Conservation (phyloP, 192 early-diverging fungal genomes). For the Spinellus fusiger region DNA sequence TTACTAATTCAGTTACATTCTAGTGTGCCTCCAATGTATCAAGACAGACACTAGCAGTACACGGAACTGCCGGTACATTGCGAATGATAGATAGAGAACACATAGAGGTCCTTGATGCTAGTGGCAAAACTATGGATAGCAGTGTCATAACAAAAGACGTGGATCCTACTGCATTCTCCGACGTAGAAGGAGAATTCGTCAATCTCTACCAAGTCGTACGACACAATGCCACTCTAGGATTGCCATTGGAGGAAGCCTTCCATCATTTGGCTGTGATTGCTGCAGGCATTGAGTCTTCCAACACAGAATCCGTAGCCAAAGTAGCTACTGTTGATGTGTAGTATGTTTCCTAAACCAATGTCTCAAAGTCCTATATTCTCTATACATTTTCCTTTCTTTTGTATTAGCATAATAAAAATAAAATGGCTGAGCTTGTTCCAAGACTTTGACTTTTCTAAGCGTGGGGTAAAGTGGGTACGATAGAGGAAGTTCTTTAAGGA, state of each 20-base stretch:
- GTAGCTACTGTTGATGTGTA: not conserved
- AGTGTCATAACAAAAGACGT: conserved; percentile 1
- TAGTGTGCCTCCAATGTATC: conserved; percentile 23
- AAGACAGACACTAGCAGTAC: conserved; percentile 11
- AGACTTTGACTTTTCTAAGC: too few species aligned
- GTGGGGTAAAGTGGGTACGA: too few species aligned
- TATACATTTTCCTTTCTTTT: not conserved
- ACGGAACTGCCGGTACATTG: conserved; percentile 24
- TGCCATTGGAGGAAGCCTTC: conserved; percentile 22
- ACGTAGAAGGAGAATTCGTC: conserved; percentile 31
- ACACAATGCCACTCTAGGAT: conserved; percentile 3
- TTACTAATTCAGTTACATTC: not conserved
- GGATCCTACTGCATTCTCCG: conserved; percentile 9
- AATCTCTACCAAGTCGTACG: conserved; percentile 22
- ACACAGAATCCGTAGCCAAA: conserved; percentile 9
- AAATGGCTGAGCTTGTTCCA: too few species aligned
- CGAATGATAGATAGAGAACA: conserved; percentile 7
- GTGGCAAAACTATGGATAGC: conserved; percentile 7
- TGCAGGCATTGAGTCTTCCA: conserved; percentile 25
- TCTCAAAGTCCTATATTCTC: not conserved
- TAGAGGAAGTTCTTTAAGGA: too few species aligned
- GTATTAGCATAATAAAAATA: too few species aligned
- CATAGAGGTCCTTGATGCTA: conserved; percentile 10
- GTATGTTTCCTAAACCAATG: not conserved
- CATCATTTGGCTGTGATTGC: conserved; percentile 34